Evolutionary conservation across 2,329 filamentous ascomycete species (phyloP).

Genomic region (Emergomyces pasteurianus): DNA sequence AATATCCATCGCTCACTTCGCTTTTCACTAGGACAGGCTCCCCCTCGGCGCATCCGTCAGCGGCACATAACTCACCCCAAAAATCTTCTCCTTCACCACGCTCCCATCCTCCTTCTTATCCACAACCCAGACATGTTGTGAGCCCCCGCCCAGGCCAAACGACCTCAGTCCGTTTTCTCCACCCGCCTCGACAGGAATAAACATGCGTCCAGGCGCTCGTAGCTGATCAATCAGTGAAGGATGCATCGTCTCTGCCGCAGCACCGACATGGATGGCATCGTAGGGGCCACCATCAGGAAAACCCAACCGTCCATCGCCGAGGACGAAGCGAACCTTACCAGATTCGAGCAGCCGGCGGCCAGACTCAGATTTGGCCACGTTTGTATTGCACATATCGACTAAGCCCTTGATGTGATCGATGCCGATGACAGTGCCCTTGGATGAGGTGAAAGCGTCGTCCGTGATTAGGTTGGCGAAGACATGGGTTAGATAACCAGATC

Average conservation of each 20-base stretch:
- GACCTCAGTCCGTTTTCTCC: constrained; percentile 16
- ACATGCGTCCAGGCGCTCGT: constrained; percentile 59
- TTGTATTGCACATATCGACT: constrained; percentile 48
- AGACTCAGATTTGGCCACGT: constrained; percentile 52
- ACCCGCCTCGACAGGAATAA: constrained; percentile 49
- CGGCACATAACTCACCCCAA: constrained; percentile 53
- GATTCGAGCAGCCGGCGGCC: constrained; percentile 49
- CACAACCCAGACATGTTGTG: constrained; percentile 51
- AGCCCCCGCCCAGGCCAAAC: constrained; percentile 17
- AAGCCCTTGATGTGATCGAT: constrained; percentile 61
- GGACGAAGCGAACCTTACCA: constrained; percentile 58
- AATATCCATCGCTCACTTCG: not conserved
- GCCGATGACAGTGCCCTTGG: constrained; percentile 49
- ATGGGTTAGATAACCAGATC: constrained; percentile 76
- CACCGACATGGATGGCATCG: constrained; percentile 93
- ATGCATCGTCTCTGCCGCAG: constrained; percentile 66
- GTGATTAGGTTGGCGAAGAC: constrained; percentile 66
- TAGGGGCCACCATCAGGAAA: constrained; percentile 52
- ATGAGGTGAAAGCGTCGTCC: constrained; percentile 12
- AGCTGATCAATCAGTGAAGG: constrained; percentile 63
- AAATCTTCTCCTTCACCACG: constrained; percentile 44
- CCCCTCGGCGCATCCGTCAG: constrained; percentile 45
- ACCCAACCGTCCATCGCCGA: constrained; percentile 61
- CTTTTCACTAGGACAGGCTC: not conserved
- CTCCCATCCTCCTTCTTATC: constrained; percentile 50